Base-by-base conservation (phyloP, 257 asterid species). In the Penstemon eatonii region DNA sequence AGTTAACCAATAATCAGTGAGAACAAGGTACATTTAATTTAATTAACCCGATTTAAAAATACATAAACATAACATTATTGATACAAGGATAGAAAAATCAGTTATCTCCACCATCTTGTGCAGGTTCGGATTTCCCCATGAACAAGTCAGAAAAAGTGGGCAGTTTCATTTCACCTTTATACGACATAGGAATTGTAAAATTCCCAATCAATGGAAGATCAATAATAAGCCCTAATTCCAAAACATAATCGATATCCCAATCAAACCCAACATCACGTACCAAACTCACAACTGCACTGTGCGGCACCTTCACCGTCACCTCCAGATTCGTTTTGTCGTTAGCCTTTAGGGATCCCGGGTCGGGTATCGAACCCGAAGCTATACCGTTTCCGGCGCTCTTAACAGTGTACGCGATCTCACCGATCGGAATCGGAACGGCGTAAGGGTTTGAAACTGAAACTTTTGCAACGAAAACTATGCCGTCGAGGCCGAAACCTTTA, bases 201-300 rank as follows among this genome's bases (percentile, higher is more conserved):
- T 79, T 77, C 5, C 94, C 94, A 44, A 91, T 12, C 10, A 84
- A 78, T 0, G 97, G 97, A 4, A 89, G 85, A 45, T 91, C 95
- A 18, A 91, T 52, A 7, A 83, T 67, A 9, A 91, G 84, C 19
- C 86, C 84, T 3, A 91, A 56, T 0, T 82, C 86, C 56, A 91
- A 6, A 0, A 76, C 66, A 12, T 91, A 89, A 69, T 89, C 96
- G 25, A 91, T 69, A 63, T 91, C 97, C 97, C 97, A 89, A 74
- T 91, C 96, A 13, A 76, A 75, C 42, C 91, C 89, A 68, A 91
- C 41, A 76, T 89, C 97, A 40, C 73, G 77, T 25, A 72, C 78
- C 75, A 91, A 49, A 73, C 82, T 89, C 74, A 84, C 19, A 68
- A 88, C 52, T 69, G 83, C 86, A 71, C 78, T 74, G 87, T 91